A percentile compares a stretch with the other conserved stretches of the same genome.
These are phyloP conservation scores for Colletotrichum theobromicola DNA, from an alignment of 2,329 filamentous ascomycete species.

Conservation along the genomic window DNA sequence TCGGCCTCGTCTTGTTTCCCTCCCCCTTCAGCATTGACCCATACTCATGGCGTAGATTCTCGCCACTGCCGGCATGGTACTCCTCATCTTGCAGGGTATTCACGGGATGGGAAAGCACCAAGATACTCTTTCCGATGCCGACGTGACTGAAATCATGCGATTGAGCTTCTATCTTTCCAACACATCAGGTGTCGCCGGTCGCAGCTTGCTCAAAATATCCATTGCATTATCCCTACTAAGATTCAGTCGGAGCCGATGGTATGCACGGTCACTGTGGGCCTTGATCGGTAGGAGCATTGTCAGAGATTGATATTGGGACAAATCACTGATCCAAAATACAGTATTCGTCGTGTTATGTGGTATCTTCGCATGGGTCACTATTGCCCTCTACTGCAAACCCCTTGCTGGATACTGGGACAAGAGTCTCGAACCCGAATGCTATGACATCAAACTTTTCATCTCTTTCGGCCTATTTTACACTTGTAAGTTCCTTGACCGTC, in stretches of 20 bases:
- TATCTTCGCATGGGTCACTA: neutral
- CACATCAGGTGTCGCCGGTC: neutral
- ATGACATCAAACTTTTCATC: neutral
- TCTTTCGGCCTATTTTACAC: neutral
- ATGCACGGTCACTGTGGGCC: neutral
- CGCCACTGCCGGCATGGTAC: neutral
- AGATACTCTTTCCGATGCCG: neutral
- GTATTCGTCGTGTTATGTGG: neutral
- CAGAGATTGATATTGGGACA: rapidly evolving
- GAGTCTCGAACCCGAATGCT: neutral
- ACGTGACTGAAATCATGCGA: neutral
- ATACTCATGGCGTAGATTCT: neutral
- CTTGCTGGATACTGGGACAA: conserved; percentile 1
- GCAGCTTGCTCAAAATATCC: neutral
- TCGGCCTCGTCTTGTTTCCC: neutral
- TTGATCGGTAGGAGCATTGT: neutral
- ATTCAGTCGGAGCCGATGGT: neutral
- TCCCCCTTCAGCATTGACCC: neutral
- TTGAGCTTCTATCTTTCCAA: neutral
- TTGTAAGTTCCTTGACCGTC: neutral
- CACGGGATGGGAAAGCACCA: neutral
- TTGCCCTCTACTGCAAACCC: neutral
- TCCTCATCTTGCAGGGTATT: neutral
- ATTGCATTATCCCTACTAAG: neutral
- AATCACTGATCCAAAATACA: rapidly evolving